phyloP scores from a whole-genome alignment of 1,139 yeast species.

The Nadsonia commutata region DNA sequence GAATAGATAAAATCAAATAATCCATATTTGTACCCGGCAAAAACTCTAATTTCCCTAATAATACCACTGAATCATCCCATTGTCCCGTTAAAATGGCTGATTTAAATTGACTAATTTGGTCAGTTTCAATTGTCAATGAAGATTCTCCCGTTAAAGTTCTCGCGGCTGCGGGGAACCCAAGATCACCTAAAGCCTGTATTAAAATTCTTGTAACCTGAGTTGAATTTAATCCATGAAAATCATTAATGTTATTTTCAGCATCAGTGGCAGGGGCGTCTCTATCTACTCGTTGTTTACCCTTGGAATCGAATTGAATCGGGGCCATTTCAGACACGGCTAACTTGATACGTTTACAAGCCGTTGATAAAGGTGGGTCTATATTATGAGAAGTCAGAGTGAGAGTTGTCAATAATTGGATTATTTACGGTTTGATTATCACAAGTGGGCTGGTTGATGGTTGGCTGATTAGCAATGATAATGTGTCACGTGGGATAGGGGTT shows the following conservation, averaged over 20 bases:
- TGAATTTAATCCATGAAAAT: constrained; percentile 20
- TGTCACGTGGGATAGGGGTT: too few relatives aligned
- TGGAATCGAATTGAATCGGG: too few relatives aligned
- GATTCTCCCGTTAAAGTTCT: constrained; percentile 28
- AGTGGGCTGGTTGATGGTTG: too few relatives aligned
- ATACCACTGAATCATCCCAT: constrained; percentile 28
- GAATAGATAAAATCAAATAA: constrained; percentile 14
- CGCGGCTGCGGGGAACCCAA: constrained; percentile 33
- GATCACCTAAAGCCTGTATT: constrained; percentile 34
- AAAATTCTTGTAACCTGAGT: constrained; percentile 34
- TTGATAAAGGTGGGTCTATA: too few relatives aligned
- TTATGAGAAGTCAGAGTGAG: too few relatives aligned
- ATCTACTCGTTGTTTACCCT: too few relatives aligned
- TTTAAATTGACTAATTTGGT: constrained; percentile 28
- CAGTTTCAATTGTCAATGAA: constrained; percentile 23
- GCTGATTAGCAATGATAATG: too few relatives aligned
- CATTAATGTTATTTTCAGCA: not conserved
- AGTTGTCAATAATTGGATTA: too few relatives aligned
- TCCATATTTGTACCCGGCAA: constrained; percentile 13
- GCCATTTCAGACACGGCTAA: too few relatives aligned
- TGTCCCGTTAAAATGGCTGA: constrained; percentile 27
- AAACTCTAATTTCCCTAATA: constrained; percentile 22
- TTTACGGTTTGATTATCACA: too few relatives aligned
- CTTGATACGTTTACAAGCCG: too few relatives aligned
- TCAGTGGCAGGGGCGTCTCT: not conserved